Evolutionary conservation across 805 yeast species (phyloP).

Genomic region (Saccharomycopsis schoenii): DNA sequence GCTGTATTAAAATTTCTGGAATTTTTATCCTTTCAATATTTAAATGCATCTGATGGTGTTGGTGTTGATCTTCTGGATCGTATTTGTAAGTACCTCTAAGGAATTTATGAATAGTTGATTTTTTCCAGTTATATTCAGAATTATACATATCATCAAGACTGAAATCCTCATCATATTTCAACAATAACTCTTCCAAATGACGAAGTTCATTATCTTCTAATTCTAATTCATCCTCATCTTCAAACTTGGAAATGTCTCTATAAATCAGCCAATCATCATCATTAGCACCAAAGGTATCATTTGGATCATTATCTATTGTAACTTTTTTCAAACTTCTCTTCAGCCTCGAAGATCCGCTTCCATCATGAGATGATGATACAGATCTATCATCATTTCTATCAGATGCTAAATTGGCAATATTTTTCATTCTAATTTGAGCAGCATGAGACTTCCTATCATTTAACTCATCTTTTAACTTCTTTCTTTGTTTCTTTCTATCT

Average conservation of each 20-base stretch:
- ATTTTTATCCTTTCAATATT: constrained; percentile 86
- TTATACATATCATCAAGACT: constrained; percentile 78
- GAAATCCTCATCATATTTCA: constrained; percentile 78
- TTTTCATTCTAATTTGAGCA: constrained; percentile 87
- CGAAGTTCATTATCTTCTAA: constrained; percentile 54
- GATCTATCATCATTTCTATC: constrained; percentile 35
- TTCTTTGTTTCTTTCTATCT: constrained; percentile 54
- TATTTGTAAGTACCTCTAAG: constrained; percentile 85
- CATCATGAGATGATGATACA: constrained; percentile 23
- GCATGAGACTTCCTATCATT: constrained; percentile 85
- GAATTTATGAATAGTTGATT: constrained; percentile 69
- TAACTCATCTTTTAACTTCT: constrained; percentile 63
- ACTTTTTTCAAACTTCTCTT: constrained; percentile 47
- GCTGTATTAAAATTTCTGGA: constrained; percentile 89
- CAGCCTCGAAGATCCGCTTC: constrained; percentile 24
- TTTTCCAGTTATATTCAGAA: constrained; percentile 75
- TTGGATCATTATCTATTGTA: constrained; percentile 81
- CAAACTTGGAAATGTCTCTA: constrained; percentile 66
- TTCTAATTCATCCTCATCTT: constrained; percentile 73
- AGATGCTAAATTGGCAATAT: constrained; percentile 75
- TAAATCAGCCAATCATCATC: constrained; percentile 95
- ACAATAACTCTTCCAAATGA: constrained; percentile 61
- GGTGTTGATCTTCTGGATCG: constrained; percentile 72
- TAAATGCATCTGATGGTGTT: constrained; percentile 82
- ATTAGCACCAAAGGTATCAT: constrained; percentile 88